Evolutionary conservation across 495 filamentous ascomycete genomes (phyloP), one percentile per base, ranked within the genome.

Genomic region (Penicillium herquei): DNA sequence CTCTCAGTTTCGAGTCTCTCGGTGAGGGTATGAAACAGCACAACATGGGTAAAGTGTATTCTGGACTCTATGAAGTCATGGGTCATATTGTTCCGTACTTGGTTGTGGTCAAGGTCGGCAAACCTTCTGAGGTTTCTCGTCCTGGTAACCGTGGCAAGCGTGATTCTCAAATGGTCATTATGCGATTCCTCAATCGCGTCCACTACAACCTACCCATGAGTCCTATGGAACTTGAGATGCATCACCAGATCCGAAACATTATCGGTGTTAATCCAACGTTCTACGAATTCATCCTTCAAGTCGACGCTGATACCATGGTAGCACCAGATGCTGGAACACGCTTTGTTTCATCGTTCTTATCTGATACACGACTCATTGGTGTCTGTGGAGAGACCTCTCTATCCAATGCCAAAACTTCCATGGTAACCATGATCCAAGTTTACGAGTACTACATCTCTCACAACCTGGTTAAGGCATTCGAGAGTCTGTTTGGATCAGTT

Each of bases 361-460:
- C 92, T 58, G 94, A 99, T 69, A 96, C 92, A 12, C 86, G 91
- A 43, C 80, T 98, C 17, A 91, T 96, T 65, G 94, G 88, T 60
- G 84, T 94, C 49, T 99, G 95, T 67, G 94, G 94, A 64, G 94
- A 99, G 71, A 99, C 94, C 0, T 87, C 88, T 9, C 78, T 99
- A 26, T 90, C 88, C 47, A 99, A 99, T 65, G 89, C 91, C 48
- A 96, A 96, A 71, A 81, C 88, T 13, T 96, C 92, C 12, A 89
- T 92, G 59, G 81, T 94, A 56, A 99, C 94, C 33, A 98, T 98
- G 92, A 98, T 99, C 57, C 94, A 98, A 35, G 94, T 98, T 14
- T 98, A 98, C 79, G 94, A 98, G 74, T 96, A 98, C 80, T 98
- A 92, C 75, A 98, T 98, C 57, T 98, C 95, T 51, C 94, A 98